These are phyloP conservation scores for Candolleomyces eurysporus DNA, from an alignment of 768 basidiomycete genomes.

Conservation along the genomic window DNA sequence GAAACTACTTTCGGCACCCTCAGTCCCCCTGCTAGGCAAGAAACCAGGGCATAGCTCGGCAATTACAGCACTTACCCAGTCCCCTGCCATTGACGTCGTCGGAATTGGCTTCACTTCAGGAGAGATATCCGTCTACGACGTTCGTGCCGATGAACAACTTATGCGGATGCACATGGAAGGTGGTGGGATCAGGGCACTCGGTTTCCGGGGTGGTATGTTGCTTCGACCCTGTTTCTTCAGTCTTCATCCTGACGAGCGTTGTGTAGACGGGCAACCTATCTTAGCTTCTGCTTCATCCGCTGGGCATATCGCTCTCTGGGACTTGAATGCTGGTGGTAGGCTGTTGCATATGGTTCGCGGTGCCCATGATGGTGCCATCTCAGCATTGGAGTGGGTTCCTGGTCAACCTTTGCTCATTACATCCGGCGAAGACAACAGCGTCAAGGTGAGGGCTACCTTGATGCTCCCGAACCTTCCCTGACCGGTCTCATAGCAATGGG, in stretches of 20 bases:
- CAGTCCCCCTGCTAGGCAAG: conserved; percentile 23
- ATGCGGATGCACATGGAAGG: conserved; percentile 92
- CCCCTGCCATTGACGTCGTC: conserved; percentile 93
- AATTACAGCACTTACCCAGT: conserved; percentile 82
- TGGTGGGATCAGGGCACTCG: conserved; percentile 68
- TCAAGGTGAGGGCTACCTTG: conserved; percentile 62
- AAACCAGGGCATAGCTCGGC: conserved; percentile 33
- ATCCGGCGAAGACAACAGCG: conserved; percentile 90
- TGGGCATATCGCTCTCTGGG: conserved; percentile 93
- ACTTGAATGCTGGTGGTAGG: conserved; percentile 78
- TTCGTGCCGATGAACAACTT: conserved; percentile 85
- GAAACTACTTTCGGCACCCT: conserved; percentile 44
- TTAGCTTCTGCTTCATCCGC: conserved; percentile 84
- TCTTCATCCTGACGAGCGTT: conserved; percentile 5
- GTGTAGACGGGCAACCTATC: conserved; percentile 78
- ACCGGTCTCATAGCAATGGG: conserved; percentile 76
- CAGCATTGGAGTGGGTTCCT: conserved; percentile 85
- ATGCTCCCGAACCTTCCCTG: neutral
- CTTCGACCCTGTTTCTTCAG: neutral
- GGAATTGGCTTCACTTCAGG: conserved; percentile 92
- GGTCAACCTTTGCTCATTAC: conserved; percentile 90
- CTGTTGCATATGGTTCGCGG: conserved; percentile 83
- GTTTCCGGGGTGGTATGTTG: conserved; percentile 81
- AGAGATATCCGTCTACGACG: conserved; percentile 84
- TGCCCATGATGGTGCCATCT: conserved; percentile 86